Conservation (phyloP, 1,139 yeast species). For the Sugiyamaella castrensis region DNA sequence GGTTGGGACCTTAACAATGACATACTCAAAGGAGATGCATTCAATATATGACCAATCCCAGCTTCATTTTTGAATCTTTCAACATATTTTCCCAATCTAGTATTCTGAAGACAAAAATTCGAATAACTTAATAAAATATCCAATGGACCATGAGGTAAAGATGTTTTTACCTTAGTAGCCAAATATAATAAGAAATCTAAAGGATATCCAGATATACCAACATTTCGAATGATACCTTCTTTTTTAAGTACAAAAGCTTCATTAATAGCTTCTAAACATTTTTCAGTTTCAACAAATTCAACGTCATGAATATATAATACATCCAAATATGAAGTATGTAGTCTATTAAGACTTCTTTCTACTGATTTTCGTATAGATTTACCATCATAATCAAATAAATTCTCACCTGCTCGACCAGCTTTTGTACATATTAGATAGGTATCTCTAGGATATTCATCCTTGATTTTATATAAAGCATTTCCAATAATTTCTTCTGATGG, state of each 20-base stretch:
- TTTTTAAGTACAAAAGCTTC: slow-evolving; percentile 58
- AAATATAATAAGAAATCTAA: slow-evolving; percentile 53
- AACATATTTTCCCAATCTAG: slow-evolving; percentile 49
- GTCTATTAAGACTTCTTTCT: slow-evolving; percentile 58
- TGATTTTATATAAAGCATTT: slow-evolving; percentile 49
- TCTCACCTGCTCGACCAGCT: slow-evolving; percentile 69
- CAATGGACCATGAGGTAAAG: slow-evolving; percentile 46
- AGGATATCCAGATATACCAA: slow-evolving; percentile 90
- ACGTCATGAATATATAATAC: slow-evolving; percentile 84
- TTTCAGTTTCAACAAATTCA: slow-evolving; percentile 64
- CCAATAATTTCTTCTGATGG: slow-evolving; percentile 80
- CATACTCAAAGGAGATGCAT: slow-evolving; percentile 89
- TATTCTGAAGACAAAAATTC: slow-evolving; percentile 80
- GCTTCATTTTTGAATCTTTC: slow-evolving; percentile 52
- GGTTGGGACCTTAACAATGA: slow-evolving; percentile 66
- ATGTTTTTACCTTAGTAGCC: slow-evolving; percentile 40
- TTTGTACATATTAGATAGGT: slow-evolving; percentile 74
- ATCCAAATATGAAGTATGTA: slow-evolving; percentile 68
- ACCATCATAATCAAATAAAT: slow-evolving; percentile 73
- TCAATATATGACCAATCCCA: slow-evolving; percentile 56
- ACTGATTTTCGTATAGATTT: slow-evolving; percentile 61
- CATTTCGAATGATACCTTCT: slow-evolving; percentile 59
- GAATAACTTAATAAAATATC: slow-evolving; percentile 80
- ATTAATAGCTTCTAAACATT: slow-evolving; percentile 59
- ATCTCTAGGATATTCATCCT: slow-evolving; percentile 53